Conservation (phyloP, 2,329 filamentous ascomycete species). For the Colletotrichum paranaense region DNA sequence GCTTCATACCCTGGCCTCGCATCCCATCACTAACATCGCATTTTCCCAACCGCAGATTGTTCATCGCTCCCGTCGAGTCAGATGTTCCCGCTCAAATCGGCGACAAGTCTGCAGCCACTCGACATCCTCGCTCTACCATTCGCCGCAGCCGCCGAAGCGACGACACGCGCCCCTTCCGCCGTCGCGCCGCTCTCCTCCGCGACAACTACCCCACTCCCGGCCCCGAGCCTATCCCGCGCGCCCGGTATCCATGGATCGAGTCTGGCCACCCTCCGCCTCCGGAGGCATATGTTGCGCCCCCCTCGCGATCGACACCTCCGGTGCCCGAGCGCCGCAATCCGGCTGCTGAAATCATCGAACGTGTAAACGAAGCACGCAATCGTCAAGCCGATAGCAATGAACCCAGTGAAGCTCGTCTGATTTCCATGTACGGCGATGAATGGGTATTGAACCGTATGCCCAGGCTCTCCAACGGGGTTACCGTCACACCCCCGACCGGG, state of each 20-base stretch:
- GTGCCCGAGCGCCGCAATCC: conserved; percentile 8
- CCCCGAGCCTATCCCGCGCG: conserved; percentile 22
- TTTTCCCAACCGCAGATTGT: conserved; percentile 50
- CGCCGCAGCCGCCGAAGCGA: conserved; percentile 49
- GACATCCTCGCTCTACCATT: conserved; percentile 52
- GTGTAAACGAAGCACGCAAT: neutral
- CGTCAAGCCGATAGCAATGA: neutral
- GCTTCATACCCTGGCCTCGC: conserved; percentile 5
- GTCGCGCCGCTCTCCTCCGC: conserved; percentile 38
- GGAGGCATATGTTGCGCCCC: conserved; percentile 32
- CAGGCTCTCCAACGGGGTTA: neutral
- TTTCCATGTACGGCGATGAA: conserved; percentile 30
- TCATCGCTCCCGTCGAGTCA: conserved; percentile 58
- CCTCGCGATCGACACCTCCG: conserved; percentile 17
- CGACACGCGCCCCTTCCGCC: conserved; percentile 46
- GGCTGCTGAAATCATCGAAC: conserved; percentile 4
- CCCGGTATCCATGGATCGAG: conserved; percentile 37
- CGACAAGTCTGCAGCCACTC: conserved; percentile 39
- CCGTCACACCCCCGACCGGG: conserved; percentile 2
- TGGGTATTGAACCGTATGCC: conserved; percentile 19
- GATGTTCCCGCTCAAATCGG: conserved; percentile 51
- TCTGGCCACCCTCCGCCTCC: conserved; percentile 33
- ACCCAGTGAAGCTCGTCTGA: conserved; percentile 7
- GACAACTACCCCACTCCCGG: conserved; percentile 33
- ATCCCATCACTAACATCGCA: conserved; percentile 24